Base-by-base conservation (phyloP, 2,329 filamentous ascomycete genomes). In the Aspergillus tubingensis region DNA sequence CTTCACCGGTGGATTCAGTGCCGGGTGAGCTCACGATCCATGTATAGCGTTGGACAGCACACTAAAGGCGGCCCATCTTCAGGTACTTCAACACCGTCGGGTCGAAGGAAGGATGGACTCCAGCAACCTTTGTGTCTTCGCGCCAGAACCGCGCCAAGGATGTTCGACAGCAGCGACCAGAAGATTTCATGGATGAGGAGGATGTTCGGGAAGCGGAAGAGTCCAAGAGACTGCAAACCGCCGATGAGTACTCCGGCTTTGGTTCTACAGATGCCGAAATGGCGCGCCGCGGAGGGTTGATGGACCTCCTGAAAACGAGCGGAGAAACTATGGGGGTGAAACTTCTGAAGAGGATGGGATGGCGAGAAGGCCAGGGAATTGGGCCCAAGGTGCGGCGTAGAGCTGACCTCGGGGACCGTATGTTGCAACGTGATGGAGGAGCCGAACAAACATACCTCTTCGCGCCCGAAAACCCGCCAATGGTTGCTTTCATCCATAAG, bases 141-240 rank as follows among this genome's bases (percentile, higher is more conserved):
- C 90, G 95, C 23, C 81, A 86, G 41, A 91, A 91, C 70, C 90
- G 92, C 58, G 87, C 84, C 65, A 91, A 91, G 72, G 85, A 90
- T 79, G 82, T 81, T n/a, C 82, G 85, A 58, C 69, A 74, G 52
- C 87, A 90, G 72, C 86, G 88, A 51, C 86, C 88, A 0, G 92
- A 98, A 75, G 93, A 98, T 72, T 98, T 93, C 69, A 99, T 99
- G 95, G 95, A 99, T 70, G 94, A 96, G 44, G 95, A 99, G 74
- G 95, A 99, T 76, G 81, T 96, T 36, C 91, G 90, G 6, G 92
- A 96, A 73, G 90, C 89, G 0, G 91, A 90, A 60, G 92, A 96
- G 76, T 83, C 89, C 2, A 86, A 88, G 69, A 85, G 85, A 62
- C 78, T 97, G 36, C 85, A 94, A 68, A 96, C 91, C 0, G 83